Base-by-base conservation (phyloP, 2,329 filamentous ascomycete genomes). In the Hortaea werneckii region DNA sequence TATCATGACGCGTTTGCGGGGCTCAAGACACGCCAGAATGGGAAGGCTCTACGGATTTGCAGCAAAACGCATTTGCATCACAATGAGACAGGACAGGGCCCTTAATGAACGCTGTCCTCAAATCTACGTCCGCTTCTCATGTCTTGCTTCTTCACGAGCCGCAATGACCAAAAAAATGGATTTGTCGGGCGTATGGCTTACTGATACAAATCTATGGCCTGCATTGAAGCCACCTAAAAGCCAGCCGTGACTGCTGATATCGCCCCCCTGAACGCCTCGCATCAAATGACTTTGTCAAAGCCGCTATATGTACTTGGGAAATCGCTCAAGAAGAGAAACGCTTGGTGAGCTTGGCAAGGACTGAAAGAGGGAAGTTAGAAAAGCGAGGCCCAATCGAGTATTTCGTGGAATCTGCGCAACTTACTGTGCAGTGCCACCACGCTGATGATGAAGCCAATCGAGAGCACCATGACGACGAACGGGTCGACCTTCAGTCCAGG, bases 401-500 rank as follows among this genome's bases (percentile, higher is more conserved):
- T 10, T 39, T 8, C 13, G 10, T 39, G 10, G 37, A 26, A 39
- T 26, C 8, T 20, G 20, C 20, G 10, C 37, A 26, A 39, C 87
- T 59, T 81, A 96, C 92, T 88, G 74, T 98, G 92, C 65, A 98
- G 77, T 58, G 88, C 89, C 63, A 98, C 92, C 64, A 98, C 92
- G 64, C 85, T 92, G 75, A 98, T 95, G 70, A 98, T 98, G 71
- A 98, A 98, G 52, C 94, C 92, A 60, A 98, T 80, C 63, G 87
- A 94, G 59, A 98, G 77, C 57, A 95, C 92, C 63, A 98, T 78
- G 54, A 98, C 90, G 55, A 98, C 89, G 49, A 98, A 92, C 20
- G 92, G 92, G 68, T 98, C 92, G 55, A 98, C 92, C 76, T 95
- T 95, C 61, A 98, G 76, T 52, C 92, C 92, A 48, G 92, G 92